Percentiles rank a stretch among this genome's conserved stretches.
Evolutionary conservation across 345 rosid species (phyloP).

Genomic region (Gossypium bickii): DNA sequence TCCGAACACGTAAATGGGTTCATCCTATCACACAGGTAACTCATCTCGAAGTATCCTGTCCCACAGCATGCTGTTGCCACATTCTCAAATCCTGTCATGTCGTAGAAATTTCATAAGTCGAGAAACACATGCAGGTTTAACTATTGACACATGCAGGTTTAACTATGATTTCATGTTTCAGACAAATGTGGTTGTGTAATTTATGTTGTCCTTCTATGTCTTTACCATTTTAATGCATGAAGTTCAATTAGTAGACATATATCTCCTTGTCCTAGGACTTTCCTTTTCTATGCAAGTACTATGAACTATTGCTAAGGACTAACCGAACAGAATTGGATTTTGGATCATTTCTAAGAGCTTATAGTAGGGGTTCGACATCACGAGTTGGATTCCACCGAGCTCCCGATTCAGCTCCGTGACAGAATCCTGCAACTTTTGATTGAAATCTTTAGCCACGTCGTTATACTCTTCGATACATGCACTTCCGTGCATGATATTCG

Average conservation of each 20-base stretch:
- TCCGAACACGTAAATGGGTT: conserved; percentile 61
- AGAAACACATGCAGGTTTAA: background rate
- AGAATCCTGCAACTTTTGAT: conserved; percentile 35
- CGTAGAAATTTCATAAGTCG: conserved; percentile 5
- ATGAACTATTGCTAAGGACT: background rate
- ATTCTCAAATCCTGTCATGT: conserved; percentile 48
- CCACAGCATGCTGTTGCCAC: conserved; percentile 63
- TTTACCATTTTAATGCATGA: background rate
- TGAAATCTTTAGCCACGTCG: conserved; percentile 57
- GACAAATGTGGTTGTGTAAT: background rate
- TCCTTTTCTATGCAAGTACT: conserved; percentile 13
- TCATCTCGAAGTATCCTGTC: conserved; percentile 59
- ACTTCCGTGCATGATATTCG: conserved; percentile 40
- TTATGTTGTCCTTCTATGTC: background rate
- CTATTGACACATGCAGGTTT: background rate
- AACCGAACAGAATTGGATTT: conserved; percentile 50
- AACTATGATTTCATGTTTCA: background rate
- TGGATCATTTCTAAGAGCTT: conserved; percentile 42
- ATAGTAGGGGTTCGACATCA: conserved; percentile 43
- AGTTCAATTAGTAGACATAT: background rate
- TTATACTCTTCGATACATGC: conserved; percentile 57
- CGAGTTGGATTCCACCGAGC: conserved; percentile 42
- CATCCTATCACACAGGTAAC: conserved; percentile 47
- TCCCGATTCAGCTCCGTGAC: conserved; percentile 36
- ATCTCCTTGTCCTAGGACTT: too few species aligned